phyloP scores from a whole-genome alignment of 768 basidiomycete genomes.

The Hypholoma fasciculare region DNA sequence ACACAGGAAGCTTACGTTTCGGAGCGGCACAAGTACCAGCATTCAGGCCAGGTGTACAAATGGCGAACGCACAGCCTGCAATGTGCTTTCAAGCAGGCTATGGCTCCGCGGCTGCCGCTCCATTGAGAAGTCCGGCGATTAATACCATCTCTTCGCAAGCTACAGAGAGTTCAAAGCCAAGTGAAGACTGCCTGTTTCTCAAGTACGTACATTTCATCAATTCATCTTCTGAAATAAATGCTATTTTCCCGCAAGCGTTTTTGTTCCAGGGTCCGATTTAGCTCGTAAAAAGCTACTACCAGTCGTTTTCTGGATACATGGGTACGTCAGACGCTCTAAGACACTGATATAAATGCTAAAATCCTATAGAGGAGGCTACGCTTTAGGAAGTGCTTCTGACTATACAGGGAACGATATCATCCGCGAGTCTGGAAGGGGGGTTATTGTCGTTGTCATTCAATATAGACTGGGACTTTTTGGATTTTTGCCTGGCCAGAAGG shows the following conservation, averaged over 20 bases:
- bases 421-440: slow-evolving; percentile 30
- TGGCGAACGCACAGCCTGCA: slow-evolving; percentile 29
- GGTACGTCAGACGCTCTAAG: too few relatives aligned
- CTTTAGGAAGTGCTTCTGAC: slow-evolving; percentile 25
- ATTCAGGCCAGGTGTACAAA: slow-evolving; percentile 25
- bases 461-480: slow-evolving; percentile 47
- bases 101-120: slow-evolving; percentile 30
- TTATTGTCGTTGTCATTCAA: slow-evolving; percentile 40
- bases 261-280: slow-evolving; percentile 31
- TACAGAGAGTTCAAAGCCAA: too few relatives aligned
- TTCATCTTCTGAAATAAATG: background rate
- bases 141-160: too few relatives aligned
- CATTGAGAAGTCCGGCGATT: slow-evolving; percentile 20
- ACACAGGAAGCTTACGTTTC: slow-evolving; percentile 33
- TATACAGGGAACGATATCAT: slow-evolving; percentile 38
- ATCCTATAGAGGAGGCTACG: slow-evolving; percentile 39
- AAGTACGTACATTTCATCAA: slow-evolving; percentile 23
- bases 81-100: slow-evolving; percentile 28
- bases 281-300: slow-evolving; percentile 28
- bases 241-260: slow-evolving; percentile 28
- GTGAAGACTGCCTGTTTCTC: slow-evolving; percentile 43
- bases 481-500: slow-evolving; percentile 42
- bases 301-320: slow-evolving; percentile 46
- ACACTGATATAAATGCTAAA: too few relatives aligned
- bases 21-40: slow-evolving; percentile 30